Evolutionary conservation across 2,329 filamentous ascomycete species (phyloP).

Genomic region (Alternaria alternata): DNA sequence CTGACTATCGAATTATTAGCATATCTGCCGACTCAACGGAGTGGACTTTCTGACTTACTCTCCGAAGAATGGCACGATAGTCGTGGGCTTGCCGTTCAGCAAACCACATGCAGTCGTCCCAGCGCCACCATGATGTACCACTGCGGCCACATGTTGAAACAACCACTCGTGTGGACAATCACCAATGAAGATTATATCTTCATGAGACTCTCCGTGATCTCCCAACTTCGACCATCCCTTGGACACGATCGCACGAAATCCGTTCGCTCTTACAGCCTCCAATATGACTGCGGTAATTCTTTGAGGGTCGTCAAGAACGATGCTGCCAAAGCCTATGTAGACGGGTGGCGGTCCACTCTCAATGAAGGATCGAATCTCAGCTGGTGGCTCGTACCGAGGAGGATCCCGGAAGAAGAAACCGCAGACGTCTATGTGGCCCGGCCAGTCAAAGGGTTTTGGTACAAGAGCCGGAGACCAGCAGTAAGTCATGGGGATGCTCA

Average conservation of each 20-base stretch:
- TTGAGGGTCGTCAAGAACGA: conserved; percentile 61
- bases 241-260: conserved; percentile 61
- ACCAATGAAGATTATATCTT: conserved; percentile 62
- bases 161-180: conserved; percentile 89
- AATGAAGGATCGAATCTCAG: conserved; percentile 55
- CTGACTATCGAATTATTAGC: background rate
- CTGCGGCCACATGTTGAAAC: conserved; percentile 77
- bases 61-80: conserved; percentile 78
- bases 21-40: background rate
- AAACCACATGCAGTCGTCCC: conserved; percentile 85
- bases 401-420: conserved; percentile 58
- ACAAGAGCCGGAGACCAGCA: conserved; percentile 55
- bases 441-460: conserved; percentile 28
- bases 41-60: conserved; percentile 56
- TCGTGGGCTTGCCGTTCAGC: conserved; percentile 76
- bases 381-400: conserved; percentile 51
- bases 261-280: conserved; percentile 51
- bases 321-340: conserved; percentile 66
- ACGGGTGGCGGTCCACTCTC: conserved; percentile 59
- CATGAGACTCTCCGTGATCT: background rate
- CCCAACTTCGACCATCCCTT: conserved; percentile 46
- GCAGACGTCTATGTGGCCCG: conserved; percentile 41
- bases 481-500: conserved; percentile 55
- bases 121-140: conserved; percentile 87
- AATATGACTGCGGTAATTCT: conserved; percentile 56